A percentile compares a stretch with the other conserved stretches of the same genome.
Evolutionary conservation across 2,329 filamentous ascomycete genomes (phyloP).

Genomic region (Alternaria solani): DNA sequence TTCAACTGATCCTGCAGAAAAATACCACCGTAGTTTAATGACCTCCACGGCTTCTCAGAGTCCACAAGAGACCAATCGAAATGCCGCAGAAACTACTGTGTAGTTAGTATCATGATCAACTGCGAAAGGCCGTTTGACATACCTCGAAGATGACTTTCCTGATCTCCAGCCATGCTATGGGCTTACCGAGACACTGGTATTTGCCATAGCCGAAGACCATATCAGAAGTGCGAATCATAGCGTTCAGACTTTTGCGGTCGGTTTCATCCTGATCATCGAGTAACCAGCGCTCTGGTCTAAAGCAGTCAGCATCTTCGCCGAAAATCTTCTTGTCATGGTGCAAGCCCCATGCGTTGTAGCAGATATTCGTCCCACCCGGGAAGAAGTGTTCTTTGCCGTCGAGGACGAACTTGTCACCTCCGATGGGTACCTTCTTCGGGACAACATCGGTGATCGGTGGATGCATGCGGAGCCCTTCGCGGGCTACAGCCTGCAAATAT

Average conservation of each 20-base stretch:
- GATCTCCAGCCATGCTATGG: conserved; percentile 45
- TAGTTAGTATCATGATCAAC: not conserved
- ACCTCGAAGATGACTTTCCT: conserved; percentile 51
- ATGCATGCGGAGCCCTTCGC: conserved; percentile 54
- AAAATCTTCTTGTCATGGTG: conserved; percentile 36
- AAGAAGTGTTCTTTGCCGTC: conserved; percentile 31
- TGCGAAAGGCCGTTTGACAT: not conserved
- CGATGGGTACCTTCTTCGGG: conserved; percentile 23
- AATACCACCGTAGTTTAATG: conserved; percentile 28
- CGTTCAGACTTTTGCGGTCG: conserved; percentile 13
- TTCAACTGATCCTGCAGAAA: conserved; percentile 33
- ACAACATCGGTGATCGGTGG: conserved; percentile 45
- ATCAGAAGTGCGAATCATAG: conserved; percentile 39
- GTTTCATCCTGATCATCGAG: conserved; percentile 20
- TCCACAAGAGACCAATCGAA: conserved; percentile 35
- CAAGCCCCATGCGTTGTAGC: conserved; percentile 34
- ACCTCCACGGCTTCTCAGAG: conserved; percentile 33
- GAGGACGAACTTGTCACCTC: conserved; percentile 16
- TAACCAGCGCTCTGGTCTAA: conserved; percentile 60
- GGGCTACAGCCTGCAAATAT: conserved; percentile 57
- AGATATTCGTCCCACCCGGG: conserved; percentile 39
- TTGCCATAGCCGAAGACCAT: conserved; percentile 46
- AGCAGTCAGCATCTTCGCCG: conserved; percentile 52
- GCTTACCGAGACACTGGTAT: conserved; percentile 43
- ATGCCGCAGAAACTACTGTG: conserved; percentile 26